phyloP scores from a whole-genome alignment of 1,284 basidiomycete species.

The Rhodotorula sp. region DNA sequence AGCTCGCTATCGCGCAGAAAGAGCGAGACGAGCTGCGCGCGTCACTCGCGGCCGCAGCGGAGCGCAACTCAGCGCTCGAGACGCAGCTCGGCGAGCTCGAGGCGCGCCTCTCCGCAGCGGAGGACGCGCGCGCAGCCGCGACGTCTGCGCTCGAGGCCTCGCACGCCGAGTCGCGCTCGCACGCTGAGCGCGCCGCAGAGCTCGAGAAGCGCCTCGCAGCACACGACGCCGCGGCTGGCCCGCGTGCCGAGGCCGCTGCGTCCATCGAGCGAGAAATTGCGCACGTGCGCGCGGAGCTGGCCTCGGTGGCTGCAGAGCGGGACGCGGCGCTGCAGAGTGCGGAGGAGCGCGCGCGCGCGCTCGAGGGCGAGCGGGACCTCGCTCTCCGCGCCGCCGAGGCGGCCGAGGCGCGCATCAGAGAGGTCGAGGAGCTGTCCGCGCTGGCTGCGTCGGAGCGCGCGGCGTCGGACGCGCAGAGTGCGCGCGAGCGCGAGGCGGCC shows the following conservation, averaged over 20 bases:
- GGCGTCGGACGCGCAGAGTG: slow-evolving; percentile 2
- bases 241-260: slow-evolving; percentile 9
- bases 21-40: slow-evolving; percentile 4
- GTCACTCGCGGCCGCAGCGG: background rate
- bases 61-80: slow-evolving; percentile 3
- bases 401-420: slow-evolving; percentile 14
- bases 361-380: slow-evolving; percentile 25
- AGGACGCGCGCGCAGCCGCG: background rate
- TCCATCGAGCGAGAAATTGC: slow-evolving; percentile 21
- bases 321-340: background rate
- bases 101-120: background rate
- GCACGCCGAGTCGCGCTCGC: background rate
- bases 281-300: slow-evolving; percentile 22
- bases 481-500: slow-evolving; percentile 23
- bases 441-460: slow-evolving; percentile 4
- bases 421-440: slow-evolving; percentile 28
- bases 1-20: background rate
- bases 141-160: background rate
- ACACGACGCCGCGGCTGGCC: slow-evolving; percentile 8
- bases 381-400: slow-evolving; percentile 12
- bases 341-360: slow-evolving; percentile 5
- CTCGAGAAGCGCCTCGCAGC: slow-evolving; percentile 1
- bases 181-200: background rate
- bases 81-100: background rate
- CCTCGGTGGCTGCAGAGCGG: background rate